Percentiles rank a stretch among this genome's conserved stretches.
These are phyloP conservation scores for Apiospora rasikravindrae DNA, from an alignment of 2,329 filamentous ascomycete species.

Conservation along the genomic window DNA sequence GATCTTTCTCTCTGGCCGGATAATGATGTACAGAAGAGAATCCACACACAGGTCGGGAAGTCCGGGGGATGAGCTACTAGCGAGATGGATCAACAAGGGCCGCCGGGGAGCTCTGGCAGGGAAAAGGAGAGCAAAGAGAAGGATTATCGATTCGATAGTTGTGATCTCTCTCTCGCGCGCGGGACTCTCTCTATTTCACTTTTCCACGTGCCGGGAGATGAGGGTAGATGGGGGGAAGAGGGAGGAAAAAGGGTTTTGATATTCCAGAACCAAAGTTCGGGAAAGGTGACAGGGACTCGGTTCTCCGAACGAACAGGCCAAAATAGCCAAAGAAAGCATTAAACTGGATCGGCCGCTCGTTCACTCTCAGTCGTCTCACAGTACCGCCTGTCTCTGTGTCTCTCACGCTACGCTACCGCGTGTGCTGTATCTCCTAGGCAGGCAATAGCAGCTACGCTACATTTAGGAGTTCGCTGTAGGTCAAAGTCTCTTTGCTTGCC, in stretches of 20 bases:
- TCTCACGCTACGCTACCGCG: not conserved
- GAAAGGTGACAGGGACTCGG: constrained; percentile 1
- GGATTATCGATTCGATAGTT: not conserved
- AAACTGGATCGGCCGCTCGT: not conserved
- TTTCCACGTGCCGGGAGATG: constrained; percentile 4
- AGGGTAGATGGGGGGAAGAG: not conserved
- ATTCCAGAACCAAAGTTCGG: constrained; percentile 6
- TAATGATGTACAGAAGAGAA: constrained; percentile 1
- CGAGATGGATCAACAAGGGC: constrained; percentile 12
- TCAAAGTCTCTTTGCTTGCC: constrained; percentile 5
- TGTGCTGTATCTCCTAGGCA: constrained; percentile 7
- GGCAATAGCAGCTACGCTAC: constrained; percentile 12
- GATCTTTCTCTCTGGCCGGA: not conserved
- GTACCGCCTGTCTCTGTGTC: not conserved
- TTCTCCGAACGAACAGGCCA: not conserved
- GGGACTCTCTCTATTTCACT: not conserved
- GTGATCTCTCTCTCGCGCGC: not conserved
- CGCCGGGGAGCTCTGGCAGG: not conserved
- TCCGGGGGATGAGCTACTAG: constrained; percentile 10
- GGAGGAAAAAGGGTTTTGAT: not conserved
- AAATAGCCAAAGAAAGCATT: not conserved
- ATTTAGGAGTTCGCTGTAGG: not conserved
- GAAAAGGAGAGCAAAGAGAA: not conserved
- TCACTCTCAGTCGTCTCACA: not conserved
- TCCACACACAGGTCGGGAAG: constrained; percentile 5